Base-by-base conservation (phyloP, 495 filamentous ascomycete species). In the Bacidia gigantensis region DNA sequence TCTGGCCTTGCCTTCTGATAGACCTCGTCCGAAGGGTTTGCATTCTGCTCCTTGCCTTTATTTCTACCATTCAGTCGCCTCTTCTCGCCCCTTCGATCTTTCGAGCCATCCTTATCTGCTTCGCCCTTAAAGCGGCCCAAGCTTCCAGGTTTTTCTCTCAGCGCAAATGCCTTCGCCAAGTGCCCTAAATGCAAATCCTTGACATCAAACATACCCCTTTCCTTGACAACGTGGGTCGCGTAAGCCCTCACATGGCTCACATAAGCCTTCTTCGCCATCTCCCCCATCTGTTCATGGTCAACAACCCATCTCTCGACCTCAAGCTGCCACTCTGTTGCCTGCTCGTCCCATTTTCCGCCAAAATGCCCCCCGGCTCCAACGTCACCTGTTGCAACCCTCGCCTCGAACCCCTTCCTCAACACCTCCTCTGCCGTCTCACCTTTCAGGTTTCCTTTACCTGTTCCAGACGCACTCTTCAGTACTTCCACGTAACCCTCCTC, bases 211-310 rank as follows among this genome's bases (percentile, higher is more conserved):
- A 84, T 86, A 25, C 64, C 66, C 29, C 90, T 76, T 69, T 98
- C 92, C 49, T 79, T 76, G 10, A 81, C 75, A 9, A 93, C 81
- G 65, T 97, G 92, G 0, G 92, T 98, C 2, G 93, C 86, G 61
- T 98, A 98, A 0, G 93, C 92, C 14, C 93, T 74, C 46, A 97
- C 81, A 61, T 97, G 89, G 14, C 86, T 92, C 56, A 90, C 85
- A 70, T 83, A 98, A 0, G 83, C 92, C 44, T 83, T 79, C 9
- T 84, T 73, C 0, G 82, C 89, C 65, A 86, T 71, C 52, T 86
- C 84, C 1, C 89, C 74, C 32, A 76, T 73, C 41, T 73, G 65
- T 5, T 73, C 70, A 46, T 79, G 73, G 18, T 78, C 76, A 2
- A 82, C 60, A 2, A 77, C 70, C 82, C 85, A 88, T 3, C 83